phyloP scores from a whole-genome alignment of 129 eudicot species.

The Helianthus tuberosus region DNA sequence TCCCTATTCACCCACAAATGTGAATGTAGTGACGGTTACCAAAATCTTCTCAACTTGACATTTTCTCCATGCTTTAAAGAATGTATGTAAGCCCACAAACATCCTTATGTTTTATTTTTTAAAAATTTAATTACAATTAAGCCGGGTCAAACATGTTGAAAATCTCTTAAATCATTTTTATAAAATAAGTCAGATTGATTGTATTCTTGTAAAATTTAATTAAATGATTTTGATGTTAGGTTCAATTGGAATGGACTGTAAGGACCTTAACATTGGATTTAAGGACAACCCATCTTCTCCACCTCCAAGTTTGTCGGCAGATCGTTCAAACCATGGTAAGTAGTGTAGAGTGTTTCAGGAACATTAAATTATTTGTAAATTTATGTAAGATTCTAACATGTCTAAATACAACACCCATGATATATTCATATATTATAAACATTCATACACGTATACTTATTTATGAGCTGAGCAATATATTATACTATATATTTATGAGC shows the following conservation, averaged over 20 bases:
- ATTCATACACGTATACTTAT: no score
- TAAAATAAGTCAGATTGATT: not conserved
- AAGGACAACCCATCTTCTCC: slow-evolving; percentile 42
- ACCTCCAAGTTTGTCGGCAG: slow-evolving; percentile 36
- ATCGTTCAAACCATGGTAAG: slow-evolving; percentile 46
- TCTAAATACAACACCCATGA: no score
- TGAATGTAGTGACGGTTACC: slow-evolving; percentile 59
- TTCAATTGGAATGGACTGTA: slow-evolving; percentile 71
- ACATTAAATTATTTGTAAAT: no score
- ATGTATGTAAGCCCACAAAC: slow-evolving; percentile 56
- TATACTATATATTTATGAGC: no score
- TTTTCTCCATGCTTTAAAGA: slow-evolving; percentile 70
- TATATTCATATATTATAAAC: no score
- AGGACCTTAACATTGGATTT: slow-evolving; percentile 48
- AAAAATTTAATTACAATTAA: no score
- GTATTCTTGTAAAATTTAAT: no score
- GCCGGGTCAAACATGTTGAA: no score
- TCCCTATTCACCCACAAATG: slow-evolving; percentile 59
- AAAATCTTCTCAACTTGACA: slow-evolving; percentile 65
- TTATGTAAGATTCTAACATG: no score
- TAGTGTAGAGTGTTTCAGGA: no score
- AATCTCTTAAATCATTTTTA: no score
- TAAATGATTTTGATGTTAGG: slow-evolving; percentile 40
- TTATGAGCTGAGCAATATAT: no score
- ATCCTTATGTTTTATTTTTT: not conserved